Evolutionary conservation across 2,329 filamentous ascomycete genomes (phyloP), one percentile per base, ranked within the genome.

Genomic region (Fusarium incarnatum): DNA sequence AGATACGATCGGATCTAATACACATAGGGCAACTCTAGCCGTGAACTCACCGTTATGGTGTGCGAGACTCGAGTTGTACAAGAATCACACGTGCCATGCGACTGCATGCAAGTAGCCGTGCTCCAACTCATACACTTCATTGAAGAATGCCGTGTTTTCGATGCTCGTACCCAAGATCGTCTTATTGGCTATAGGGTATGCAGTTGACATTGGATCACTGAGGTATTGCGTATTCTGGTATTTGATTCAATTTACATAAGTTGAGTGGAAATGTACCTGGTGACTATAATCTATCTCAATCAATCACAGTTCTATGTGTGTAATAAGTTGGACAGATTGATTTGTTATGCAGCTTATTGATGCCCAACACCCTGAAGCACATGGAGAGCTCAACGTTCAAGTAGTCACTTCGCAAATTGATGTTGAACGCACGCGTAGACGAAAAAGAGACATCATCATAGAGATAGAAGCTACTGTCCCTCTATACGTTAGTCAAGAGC

Each of bases 11-110:
- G 20, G 32, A 10, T 22, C 18, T 27, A 27, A 28, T 11, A 28
- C 18, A 5, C 13, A 30, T 23, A 55, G 28, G 67, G 58, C 42
- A 70, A 70, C 32, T 68, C 27, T 52, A 71, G 50, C 67, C 67
- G 63, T 45, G 15, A 18, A 40, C 15, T 52, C 25, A 34, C 46
- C 20, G 40, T 61, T 25, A 40, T 41, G 23, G 42, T 42, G 53
- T 55, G 27, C 28, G 18, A 54, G 16, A 32, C 13, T 27, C 27
- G 11, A 7, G 68, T 60, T 37, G 12, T 45, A 65, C 64, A 13
- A 41, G 28, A 42, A 27, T 34, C 32, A 25, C 20, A 42, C 45
- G 48, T 54, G 22, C 15, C 20, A 56, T 45, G 20, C 12, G 28
- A 40, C 27, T 6, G 15, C 4, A 63, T 61, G 59, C 46, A 60